phyloP scores from a whole-genome alignment of 2,329 filamentous ascomycete genomes.

The Chrysosporium keratinophilum region DNA sequence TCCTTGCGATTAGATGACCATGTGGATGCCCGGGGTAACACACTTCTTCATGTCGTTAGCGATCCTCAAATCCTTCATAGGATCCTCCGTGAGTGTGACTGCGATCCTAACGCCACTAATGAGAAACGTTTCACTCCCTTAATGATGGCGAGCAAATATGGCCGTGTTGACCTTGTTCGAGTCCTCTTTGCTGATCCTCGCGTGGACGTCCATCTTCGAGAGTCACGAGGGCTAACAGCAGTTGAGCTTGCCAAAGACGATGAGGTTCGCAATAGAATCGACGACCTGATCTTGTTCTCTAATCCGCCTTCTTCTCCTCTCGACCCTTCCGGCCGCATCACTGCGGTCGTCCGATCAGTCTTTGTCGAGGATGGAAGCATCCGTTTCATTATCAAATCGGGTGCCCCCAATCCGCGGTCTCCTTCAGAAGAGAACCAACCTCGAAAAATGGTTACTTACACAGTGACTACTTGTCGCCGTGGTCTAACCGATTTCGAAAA shows the following conservation, averaged over 20 bases:
- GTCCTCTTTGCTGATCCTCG: conserved; percentile 77
- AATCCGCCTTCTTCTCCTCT: conserved; percentile 44
- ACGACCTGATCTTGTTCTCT: conserved; percentile 80
- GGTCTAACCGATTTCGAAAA: conserved; percentile 87
- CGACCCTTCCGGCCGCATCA: conserved; percentile 68
- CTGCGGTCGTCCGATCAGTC: conserved; percentile 86
- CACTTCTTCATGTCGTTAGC: conserved; percentile 87
- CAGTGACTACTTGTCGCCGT: conserved; percentile 85
- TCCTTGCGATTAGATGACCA: conserved; percentile 88
- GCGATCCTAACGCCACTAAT: conserved; percentile 92
- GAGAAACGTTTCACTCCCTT: conserved; percentile 89
- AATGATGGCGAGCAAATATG: conserved; percentile 98
- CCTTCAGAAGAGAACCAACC: conserved; percentile 42
- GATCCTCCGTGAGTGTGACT: conserved; percentile 74
- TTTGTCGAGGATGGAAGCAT: conserved; percentile 96
- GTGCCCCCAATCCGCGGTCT: conserved; percentile 52
- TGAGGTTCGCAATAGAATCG: conserved; percentile 90
- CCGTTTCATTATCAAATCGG: conserved; percentile 86
- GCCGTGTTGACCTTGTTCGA: conserved; percentile 83
- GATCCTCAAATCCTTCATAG: conserved; percentile 65
- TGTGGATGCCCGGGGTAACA: conserved; percentile 86
- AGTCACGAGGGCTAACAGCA: conserved; percentile 78
- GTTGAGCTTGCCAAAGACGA: conserved; percentile 97
- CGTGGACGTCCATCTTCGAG: conserved; percentile 74
- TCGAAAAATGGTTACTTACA: conserved; percentile 57